Evolutionary conservation across 176 grass and related monocot species (phyloP).

Genomic region (Hordeum marinum): DNA sequence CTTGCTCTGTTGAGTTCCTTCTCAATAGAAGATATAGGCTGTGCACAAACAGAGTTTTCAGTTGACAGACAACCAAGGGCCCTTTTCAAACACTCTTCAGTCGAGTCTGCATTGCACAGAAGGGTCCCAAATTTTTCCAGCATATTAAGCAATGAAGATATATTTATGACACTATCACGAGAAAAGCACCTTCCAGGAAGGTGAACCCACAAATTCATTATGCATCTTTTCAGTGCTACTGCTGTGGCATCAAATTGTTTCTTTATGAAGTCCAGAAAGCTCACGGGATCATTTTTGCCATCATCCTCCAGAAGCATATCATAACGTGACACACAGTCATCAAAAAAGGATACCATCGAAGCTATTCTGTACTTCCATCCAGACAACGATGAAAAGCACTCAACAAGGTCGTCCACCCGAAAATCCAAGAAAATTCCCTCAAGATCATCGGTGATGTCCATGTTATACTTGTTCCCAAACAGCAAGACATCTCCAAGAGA

Average conservation of each 20-base stretch:
- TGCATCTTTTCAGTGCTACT: constrained; percentile 36
- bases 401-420: constrained; percentile 49
- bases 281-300: background rate
- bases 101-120: constrained; percentile 31
- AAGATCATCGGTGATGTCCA: constrained; percentile 68
- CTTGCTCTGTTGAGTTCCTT: constrained; percentile 36
- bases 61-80: constrained; percentile 22
- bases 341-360: constrained; percentile 57
- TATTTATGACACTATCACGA: constrained; percentile 11
- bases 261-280: constrained; percentile 52
- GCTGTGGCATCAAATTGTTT: constrained; percentile 36
- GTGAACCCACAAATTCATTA: constrained; percentile 46
- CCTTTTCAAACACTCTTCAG: constrained; percentile 36
- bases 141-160: constrained; percentile 28
- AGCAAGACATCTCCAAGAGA: constrained; percentile 61
- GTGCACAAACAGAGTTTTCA: background rate
- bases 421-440: constrained; percentile 73
- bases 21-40: background rate
- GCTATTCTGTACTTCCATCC: constrained; percentile 44
- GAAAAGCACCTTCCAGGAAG: constrained; percentile 45
- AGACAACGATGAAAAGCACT: constrained; percentile 53
- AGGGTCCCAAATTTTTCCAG: constrained; percentile 27
- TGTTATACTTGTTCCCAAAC: constrained; percentile 53
- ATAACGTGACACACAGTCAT: constrained; percentile 43
- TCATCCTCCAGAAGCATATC: constrained; percentile 42